phyloP scores from a whole-genome alignment of 2,329 filamentous ascomycete species.

The Ophiostoma montium region DNA sequence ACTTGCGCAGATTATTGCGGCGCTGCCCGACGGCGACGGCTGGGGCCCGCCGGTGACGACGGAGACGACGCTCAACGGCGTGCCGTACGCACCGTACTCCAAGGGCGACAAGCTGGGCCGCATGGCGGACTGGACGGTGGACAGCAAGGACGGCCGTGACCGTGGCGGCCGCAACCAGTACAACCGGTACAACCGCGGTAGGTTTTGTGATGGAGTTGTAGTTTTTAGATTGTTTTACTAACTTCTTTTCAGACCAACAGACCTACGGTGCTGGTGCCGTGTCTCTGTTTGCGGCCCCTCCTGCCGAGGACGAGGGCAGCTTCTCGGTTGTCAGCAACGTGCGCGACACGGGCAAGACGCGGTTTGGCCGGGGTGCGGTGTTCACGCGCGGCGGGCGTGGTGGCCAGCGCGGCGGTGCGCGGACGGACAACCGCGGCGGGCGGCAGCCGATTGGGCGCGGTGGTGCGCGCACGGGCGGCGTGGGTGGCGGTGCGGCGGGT shows the following conservation, averaged over 20 bases:
- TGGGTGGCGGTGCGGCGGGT: constrained; percentile 31
- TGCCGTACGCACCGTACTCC: constrained; percentile 94
- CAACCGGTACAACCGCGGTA: constrained; percentile 86
- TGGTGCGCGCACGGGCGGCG: constrained; percentile 43
- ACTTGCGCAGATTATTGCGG: constrained; percentile 50
- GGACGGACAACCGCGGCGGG: constrained; percentile 44
- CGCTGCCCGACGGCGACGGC: constrained; percentile 59
- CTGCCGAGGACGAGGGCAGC: constrained; percentile 86
- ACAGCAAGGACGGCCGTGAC: constrained; percentile 68
- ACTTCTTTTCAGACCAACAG: constrained; percentile 60
- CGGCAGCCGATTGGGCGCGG: constrained; percentile 46
- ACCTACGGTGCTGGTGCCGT: constrained; percentile 85
- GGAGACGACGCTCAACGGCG: constrained; percentile 83
- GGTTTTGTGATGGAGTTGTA: constrained; percentile 15
- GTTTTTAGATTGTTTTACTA: constrained; percentile 39
- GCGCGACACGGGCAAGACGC: constrained; percentile 68
- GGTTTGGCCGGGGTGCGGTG: constrained; percentile 80
- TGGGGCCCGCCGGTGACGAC: constrained; percentile 78
- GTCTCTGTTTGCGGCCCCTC: constrained; percentile 77
- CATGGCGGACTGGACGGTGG: constrained; percentile 96
- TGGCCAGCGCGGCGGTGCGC: constrained; percentile 57
- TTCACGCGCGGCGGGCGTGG: constrained; percentile 74
- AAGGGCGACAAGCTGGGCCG: constrained; percentile 97
- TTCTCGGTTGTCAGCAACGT: constrained; percentile 98
- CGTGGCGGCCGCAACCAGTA: constrained; percentile 74